Base-by-base conservation (phyloP, 2,329 filamentous ascomycete genomes). In the Endoconidiophora polonica region DNA sequence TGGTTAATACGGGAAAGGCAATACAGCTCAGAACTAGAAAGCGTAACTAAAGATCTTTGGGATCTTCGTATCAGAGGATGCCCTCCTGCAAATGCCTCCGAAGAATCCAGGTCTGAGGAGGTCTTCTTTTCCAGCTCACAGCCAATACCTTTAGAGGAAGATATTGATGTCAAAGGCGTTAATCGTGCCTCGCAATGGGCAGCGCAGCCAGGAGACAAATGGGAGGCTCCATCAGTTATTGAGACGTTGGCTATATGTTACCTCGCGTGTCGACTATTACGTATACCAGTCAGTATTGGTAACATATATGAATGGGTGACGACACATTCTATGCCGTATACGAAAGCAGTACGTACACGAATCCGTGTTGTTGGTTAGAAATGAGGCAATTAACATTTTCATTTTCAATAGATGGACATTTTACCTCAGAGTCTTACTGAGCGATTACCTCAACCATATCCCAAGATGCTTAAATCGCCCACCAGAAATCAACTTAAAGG, bases 21-120 rank as follows among this genome's bases (percentile, higher is more conserved):
- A 0, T 72, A 91, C 44, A 79, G 81, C 1, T 63, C 69, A 3
- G 82, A 94, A 57, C 70, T 95, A 10, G 86, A 94, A 68, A 79
- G 68, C 5, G 70, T 94, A 7, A 78, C 93, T 4, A 77, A 79
- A 52, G 87, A 94, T 60, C 72, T 98, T 12, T 98, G 91, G 90
- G 72, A 81, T 48, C 66, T 95, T 46, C 76, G 86, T 4, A 67
- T 71, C 2, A 65, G 73, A 37, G 66, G 65, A 18, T 65, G 51
- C 45, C 60, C 63, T 57, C 68, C 42, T 16, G 37, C 42, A 10
- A 36, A 48, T 7, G n/a, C 5, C 4, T n/a, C 41, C 7, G 22
- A 33, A 29, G 49, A 51, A 16, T 10, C 10, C 6, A 12, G 44
- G 22, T 14, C 18, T 10, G 48, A 54, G 38, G 48, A 54, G 38